These are phyloP conservation scores for Sphaerulina vaccinii DNA, from an alignment of 2,329 filamentous ascomycete genomes.

Conservation along the genomic window DNA sequence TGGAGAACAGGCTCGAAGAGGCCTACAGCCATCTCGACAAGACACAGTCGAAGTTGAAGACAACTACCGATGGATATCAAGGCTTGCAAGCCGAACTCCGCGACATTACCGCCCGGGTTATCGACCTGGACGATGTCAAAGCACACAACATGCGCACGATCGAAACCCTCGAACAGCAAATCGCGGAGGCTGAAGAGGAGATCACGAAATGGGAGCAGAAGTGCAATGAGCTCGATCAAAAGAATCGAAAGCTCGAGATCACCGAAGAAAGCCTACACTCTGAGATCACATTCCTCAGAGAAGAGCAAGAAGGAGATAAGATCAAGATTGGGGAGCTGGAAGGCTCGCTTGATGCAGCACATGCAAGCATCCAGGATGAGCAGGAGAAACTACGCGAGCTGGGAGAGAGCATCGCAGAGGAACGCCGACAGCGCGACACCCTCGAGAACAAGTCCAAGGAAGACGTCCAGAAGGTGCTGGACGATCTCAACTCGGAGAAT, in stretches of 20 bases:
- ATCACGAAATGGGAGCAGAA: slow-evolving; percentile 81
- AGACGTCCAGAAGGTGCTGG: slow-evolving; percentile 88
- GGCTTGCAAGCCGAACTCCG: slow-evolving; percentile 94
- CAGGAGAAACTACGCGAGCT: slow-evolving; percentile 62
- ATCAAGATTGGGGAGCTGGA: slow-evolving; percentile 95
- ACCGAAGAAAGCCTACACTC: slow-evolving; percentile 90
- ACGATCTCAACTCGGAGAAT: slow-evolving; percentile 84
- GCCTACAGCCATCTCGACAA: slow-evolving; percentile 52
- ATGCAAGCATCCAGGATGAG: slow-evolving; percentile 78
- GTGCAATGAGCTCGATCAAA: slow-evolving; percentile 79
- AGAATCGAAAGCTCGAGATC: slow-evolving; percentile 81
- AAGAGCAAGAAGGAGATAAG: slow-evolving; percentile 97
- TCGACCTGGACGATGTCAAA: slow-evolving; percentile 86
- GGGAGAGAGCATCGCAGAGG: slow-evolving; percentile 68
- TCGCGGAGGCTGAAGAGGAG: slow-evolving; percentile 81
- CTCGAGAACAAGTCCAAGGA: slow-evolving; percentile 88
- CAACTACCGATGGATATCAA: slow-evolving; percentile 80
- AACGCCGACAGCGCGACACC: slow-evolving; percentile 82
- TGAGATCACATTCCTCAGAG: slow-evolving; percentile 90
- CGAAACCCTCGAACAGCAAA: slow-evolving; percentile 76
- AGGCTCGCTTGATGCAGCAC: slow-evolving; percentile 73
- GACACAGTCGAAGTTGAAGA: slow-evolving; percentile 69
- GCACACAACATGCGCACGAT: slow-evolving; percentile 76
- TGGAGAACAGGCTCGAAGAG: slow-evolving; percentile 37
- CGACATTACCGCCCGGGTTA: slow-evolving; percentile 79